A percentile compares a stretch with the other conserved stretches of the same genome.
These are phyloP conservation scores for Candida frijolesensis DNA, from an alignment of 1,139 yeast species.

Conservation along the genomic window DNA sequence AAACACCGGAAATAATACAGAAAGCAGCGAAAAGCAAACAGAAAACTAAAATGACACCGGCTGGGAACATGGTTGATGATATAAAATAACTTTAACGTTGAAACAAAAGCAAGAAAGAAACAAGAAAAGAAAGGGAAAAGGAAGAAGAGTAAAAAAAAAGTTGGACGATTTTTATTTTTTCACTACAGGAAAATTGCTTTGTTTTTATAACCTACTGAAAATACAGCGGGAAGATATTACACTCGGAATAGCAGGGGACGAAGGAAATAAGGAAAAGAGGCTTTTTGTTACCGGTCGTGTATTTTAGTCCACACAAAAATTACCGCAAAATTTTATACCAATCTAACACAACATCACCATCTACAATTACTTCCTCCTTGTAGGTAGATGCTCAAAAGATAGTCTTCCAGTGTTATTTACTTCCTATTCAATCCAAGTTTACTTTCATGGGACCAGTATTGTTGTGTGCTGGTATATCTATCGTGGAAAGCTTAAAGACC, in stretches of 20 bases:
- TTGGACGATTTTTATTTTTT: neutral
- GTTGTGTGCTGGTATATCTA: too few species aligned
- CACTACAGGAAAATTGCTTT: neutral
- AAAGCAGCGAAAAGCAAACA: constrained; percentile 47
- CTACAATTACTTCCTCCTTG: too few species aligned
- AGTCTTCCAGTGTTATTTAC: too few species aligned
- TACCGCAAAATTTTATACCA: too few species aligned
- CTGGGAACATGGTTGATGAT: constrained; percentile 41
- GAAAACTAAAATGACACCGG: constrained; percentile 56
- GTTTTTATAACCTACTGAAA: neutral
- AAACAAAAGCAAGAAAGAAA: neutral
- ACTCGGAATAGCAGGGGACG: neutral
- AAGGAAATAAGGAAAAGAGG: neutral
- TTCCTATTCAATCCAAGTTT: too few species aligned
- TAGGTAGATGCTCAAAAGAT: too few species aligned
- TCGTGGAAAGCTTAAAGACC: too few species aligned
- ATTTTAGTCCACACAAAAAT: too few species aligned
- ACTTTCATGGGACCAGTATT: too few species aligned
- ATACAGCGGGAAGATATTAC: too few species aligned
- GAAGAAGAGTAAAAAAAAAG: constrained; percentile 10
- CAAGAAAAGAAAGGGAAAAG: constrained; percentile 10
- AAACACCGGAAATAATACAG: constrained; percentile 37
- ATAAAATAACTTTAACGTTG: neutral
- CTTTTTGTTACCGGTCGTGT: neutral
- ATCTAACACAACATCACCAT: too few species aligned